Evolutionary conservation across 768 basidiomycete species (phyloP), one percentile per base, ranked within the genome.

Genomic region (Leccinum ochraceum): DNA sequence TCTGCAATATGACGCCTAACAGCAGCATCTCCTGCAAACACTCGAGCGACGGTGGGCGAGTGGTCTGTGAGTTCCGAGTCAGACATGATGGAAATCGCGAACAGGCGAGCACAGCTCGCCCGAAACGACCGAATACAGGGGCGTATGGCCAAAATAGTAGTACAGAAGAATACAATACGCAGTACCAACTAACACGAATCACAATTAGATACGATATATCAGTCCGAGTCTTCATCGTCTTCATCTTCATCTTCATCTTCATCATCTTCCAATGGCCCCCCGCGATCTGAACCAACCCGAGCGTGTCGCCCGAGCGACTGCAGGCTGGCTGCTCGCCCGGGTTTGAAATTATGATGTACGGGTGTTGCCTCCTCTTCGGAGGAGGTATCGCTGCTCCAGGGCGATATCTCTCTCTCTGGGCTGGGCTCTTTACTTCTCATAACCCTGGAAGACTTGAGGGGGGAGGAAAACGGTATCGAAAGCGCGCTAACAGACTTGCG

Each of bases 361-460:
- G 66, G 59, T 13, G 69, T 54, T 48, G 75, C 77, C 53, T 70
- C 67, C 4, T 80, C 81, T 36, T 83, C 85, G 16, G 83, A 83
- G 11, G 85, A 86, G 57, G 81, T 86, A 66, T 86, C 85, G 55
- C 82, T 87, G 64, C 84, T 84, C 84, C 85, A 86, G 2, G 69
- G 68, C 48, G 72, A 71, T 51, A 79, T 80, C 17, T 70, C 66
- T 56, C 64, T 68, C 57, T 61, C 66, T n/a, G 75, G 62, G 59
- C 72, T 73, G 5, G 69, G 62, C 14, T 75, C 69, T 42, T 65
- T 68, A 49, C 67, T 62, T 39, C 57, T 60, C 28, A 60, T 60
- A 44, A 69, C 72, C 57, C 34, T 63, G 30, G 66, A 46, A 53
- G 69, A 56, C 62, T 51, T 68, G 44, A 69, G 62, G 3, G 73